Conservation (phyloP, 768 basidiomycete genomes). For the Suillus variegatus region DNA sequence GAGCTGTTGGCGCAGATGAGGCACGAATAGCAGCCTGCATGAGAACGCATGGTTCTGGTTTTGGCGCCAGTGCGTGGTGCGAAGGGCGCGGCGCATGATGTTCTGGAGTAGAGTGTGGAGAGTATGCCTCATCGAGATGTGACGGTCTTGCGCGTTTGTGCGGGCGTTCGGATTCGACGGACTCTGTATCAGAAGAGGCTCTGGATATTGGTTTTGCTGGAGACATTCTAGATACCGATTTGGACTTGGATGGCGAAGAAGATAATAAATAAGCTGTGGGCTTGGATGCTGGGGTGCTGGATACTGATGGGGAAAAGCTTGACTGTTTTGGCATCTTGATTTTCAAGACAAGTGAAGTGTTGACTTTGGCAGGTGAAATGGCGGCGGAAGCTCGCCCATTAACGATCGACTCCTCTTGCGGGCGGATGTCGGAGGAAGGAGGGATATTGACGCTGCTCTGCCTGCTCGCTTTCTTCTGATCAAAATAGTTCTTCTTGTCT, state of each 20-base stretch:
- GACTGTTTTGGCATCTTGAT: conserved; percentile 33
- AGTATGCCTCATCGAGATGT: conserved; percentile 23
- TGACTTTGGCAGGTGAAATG: conserved; percentile 20
- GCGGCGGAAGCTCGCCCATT: conserved; percentile 11
- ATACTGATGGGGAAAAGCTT: conserved; percentile 11
- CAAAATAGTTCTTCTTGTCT: conserved; percentile 46
- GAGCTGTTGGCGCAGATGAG: conserved; percentile 41
- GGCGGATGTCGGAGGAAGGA: conserved; percentile 17
- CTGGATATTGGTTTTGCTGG: conserved; percentile 30
- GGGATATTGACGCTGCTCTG: conserved; percentile 15
- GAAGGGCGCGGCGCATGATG: conserved; percentile 16
- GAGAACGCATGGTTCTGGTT: conserved; percentile 36
- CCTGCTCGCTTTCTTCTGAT: conserved; percentile 27
- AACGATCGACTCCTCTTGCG: conserved; percentile 17
- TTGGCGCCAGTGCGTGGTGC: conserved; percentile 12
- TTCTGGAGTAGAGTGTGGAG: conserved; percentile 26
- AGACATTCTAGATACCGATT: conserved; percentile 9
- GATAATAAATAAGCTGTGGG: conserved; percentile 11
- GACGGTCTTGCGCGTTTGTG: conserved; percentile 30
- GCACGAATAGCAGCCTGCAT: conserved; percentile 55
- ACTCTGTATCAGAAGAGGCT: conserved; percentile 31
- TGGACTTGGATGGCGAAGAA: conserved; percentile 5
- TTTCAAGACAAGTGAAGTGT: conserved; percentile 33
- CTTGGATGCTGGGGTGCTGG: conserved; percentile 20
- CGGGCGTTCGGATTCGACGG: conserved; percentile 28